Evolutionary conservation across 2,329 filamentous ascomycete species (phyloP).

Genomic region (Pseudopyrenochaeta lycopersici): DNA sequence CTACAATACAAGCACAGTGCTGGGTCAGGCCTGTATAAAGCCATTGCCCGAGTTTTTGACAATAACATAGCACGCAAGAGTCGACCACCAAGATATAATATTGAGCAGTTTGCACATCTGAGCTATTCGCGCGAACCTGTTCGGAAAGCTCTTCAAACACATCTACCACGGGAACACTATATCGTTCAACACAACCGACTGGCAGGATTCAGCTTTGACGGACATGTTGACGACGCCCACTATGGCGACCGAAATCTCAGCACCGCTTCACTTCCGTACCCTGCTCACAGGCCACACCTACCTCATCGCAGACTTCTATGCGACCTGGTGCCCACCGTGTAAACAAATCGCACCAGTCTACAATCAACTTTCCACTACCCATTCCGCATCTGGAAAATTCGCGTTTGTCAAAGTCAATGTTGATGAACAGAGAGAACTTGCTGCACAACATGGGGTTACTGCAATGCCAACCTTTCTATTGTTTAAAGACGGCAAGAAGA

Average conservation of each 20-base stretch:
- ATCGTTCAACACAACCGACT: too few relatives aligned
- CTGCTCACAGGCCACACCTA: constrained; percentile 46
- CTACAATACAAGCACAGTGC: constrained; percentile 13
- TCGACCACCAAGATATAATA: too few relatives aligned
- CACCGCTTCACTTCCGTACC: constrained; percentile 45
- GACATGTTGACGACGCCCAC: neutral
- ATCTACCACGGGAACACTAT: too few relatives aligned
- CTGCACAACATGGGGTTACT: constrained; percentile 58
- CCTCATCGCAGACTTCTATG: constrained; percentile 62
- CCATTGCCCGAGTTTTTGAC: neutral
- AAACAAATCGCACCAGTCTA: constrained; percentile 63
- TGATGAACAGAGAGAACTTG: constrained; percentile 60
- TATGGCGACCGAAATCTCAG: constrained; percentile 44
- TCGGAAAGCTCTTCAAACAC: neutral
- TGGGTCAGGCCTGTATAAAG: too few relatives aligned
- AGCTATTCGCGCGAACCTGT: neutral
- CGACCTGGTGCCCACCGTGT: constrained; percentile 67
- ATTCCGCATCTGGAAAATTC: constrained; percentile 55
- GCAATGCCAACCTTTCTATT: constrained; percentile 52
- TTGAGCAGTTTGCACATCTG: too few relatives aligned
- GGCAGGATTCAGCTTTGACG: too few relatives aligned
- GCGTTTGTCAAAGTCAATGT: constrained; percentile 66
- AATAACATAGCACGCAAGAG: too few relatives aligned
- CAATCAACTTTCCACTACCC: constrained; percentile 60
- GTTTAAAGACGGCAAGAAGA: constrained; percentile 43